Evolutionary conservation across 106 monocot species (phyloP), one percentile per base, ranked within the genome.

Genomic region (Allium fistulosum): DNA sequence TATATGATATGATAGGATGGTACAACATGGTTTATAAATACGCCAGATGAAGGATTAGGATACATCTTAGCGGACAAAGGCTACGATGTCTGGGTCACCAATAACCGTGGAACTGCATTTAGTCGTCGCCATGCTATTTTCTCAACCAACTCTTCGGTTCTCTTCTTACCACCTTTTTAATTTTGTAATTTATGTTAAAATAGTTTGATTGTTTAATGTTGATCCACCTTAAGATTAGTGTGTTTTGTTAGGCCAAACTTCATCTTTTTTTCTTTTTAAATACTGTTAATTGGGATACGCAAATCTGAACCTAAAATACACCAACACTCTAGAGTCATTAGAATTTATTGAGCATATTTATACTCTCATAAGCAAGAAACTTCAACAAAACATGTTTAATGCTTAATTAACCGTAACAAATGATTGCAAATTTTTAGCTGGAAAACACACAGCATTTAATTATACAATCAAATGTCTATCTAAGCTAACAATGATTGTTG

Each of bases 1-100:
- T 22, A 22, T 22, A 22, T 22, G 22, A 22, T 22, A 22, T 22
- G 22, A 61, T 58, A 84, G 83, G 83, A 84, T 69, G 83, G 83
- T 0, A 18, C 73, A 48, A 61, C 69, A 17, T 84, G 80, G 72
- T 63, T 84, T 48, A 11, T 84, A 45, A 80, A 70, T 73, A 73
- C 83, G 9, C 76, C 83, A 14, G 50, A 73, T 4, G 59, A 80
- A 52, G 76, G 80, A n/a, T 52, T 84, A 8, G 76, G 55, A 8
- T 80, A 49, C 76, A 80, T 84, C 10, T 60, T 80, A 55, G 83
- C 80, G 11, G 80, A 76, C 48, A 65, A 22, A 0, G 80, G 80
- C 11, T 80, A 51, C 17, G 80, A 84, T 66, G 80, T 84, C 1
- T 84, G 76, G 80, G 76, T 84, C 13, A 69, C 76, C 10, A 84